Evolutionary conservation across 2,329 filamentous ascomycete genomes (phyloP).

Genomic region (Cytospora piceae): DNA sequence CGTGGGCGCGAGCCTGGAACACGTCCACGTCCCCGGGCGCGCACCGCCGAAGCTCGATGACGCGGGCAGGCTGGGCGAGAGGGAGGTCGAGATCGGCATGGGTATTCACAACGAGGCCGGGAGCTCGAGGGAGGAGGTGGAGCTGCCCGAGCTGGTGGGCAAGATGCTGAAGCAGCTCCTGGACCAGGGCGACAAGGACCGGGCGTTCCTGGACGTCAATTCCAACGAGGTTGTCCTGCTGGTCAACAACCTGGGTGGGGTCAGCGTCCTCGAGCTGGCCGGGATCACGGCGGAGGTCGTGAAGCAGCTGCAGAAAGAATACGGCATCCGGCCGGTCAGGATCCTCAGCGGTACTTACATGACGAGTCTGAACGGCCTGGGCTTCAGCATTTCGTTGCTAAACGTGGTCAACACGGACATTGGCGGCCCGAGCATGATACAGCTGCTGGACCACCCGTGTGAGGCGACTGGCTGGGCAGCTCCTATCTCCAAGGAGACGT

Average conservation of each 20-base stretch:
- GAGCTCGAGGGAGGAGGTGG: slow-evolving; percentile 55
- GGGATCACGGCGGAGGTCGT: slow-evolving; percentile 73
- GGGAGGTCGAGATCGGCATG: slow-evolving; percentile 71
- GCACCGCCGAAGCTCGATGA: slow-evolving; percentile 52
- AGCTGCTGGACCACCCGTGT: slow-evolving; percentile 70
- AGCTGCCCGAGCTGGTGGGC: slow-evolving; percentile 58
- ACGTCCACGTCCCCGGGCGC: slow-evolving; percentile 91
- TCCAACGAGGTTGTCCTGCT: slow-evolving; percentile 69
- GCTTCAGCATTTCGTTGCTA: slow-evolving; percentile 74
- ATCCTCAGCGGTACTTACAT: slow-evolving; percentile 74
- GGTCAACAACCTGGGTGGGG: slow-evolving; percentile 76
- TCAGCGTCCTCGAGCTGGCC: slow-evolving; percentile 72
- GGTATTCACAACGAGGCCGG: slow-evolving; percentile 76
- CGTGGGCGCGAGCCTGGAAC: slow-evolving; percentile 82
- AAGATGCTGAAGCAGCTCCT: slow-evolving; percentile 74
- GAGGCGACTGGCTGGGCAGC: slow-evolving; percentile 74
- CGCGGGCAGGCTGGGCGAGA: slow-evolving; percentile 59
- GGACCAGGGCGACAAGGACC: slow-evolving; percentile 66
- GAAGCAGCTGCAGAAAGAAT: slow-evolving; percentile 60
- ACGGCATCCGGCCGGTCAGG: slow-evolving; percentile 65
- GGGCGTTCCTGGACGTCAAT: slow-evolving; percentile 69
- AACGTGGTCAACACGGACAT: slow-evolving; percentile 65
- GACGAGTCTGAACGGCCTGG: slow-evolving; percentile 77
- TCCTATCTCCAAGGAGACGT: slow-evolving; percentile 64
- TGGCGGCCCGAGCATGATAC: slow-evolving; percentile 63